These are phyloP conservation scores for Capsicum rhomboideum DNA, from an alignment of 257 asterid genomes.

Conservation along the genomic window DNA sequence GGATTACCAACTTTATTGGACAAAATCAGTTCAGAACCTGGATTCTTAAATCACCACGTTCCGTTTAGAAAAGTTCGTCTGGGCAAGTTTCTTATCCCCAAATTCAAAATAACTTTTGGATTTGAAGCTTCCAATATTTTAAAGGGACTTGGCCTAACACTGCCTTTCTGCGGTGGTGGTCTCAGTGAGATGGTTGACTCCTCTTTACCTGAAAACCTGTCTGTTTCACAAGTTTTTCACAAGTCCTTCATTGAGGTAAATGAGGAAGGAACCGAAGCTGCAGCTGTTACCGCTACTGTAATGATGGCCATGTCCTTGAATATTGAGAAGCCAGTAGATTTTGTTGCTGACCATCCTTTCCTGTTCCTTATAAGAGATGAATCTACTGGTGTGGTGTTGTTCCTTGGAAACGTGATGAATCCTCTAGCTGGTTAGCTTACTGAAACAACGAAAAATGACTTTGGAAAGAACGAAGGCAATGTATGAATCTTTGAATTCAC, in stretches of 20 bases:
- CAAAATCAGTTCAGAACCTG: background rate
- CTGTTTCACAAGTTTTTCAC: constrained; percentile 32
- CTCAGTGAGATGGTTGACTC: constrained; percentile 32
- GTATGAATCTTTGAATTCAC: background rate
- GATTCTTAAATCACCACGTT: background rate
- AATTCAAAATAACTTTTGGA: constrained; percentile 18
- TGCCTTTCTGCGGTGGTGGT: background rate
- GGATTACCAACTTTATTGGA: background rate
- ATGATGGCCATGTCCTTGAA: background rate
- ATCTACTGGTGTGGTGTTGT: constrained; percentile 14
- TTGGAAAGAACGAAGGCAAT: background rate
- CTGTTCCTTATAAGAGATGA: constrained; percentile 24
- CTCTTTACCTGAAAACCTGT: constrained; percentile 5
- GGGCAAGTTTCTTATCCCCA: constrained; percentile 24
- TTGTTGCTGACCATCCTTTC: constrained; percentile 34
- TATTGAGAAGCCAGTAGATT: constrained; percentile 13
- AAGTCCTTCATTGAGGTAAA: constrained; percentile 49
- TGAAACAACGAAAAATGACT: background rate
- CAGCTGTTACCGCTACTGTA: constrained; percentile 34
- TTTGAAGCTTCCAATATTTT: background rate
- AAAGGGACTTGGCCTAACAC: constrained; percentile 22
- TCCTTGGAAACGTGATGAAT: constrained; percentile 21
- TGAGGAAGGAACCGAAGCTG: constrained; percentile 63
- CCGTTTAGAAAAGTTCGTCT: background rate
- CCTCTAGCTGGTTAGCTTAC: constrained; percentile 3